These are phyloP conservation scores for Amanita inopinata DNA, from an alignment of 768 basidiomycete species.

Conservation along the genomic window DNA sequence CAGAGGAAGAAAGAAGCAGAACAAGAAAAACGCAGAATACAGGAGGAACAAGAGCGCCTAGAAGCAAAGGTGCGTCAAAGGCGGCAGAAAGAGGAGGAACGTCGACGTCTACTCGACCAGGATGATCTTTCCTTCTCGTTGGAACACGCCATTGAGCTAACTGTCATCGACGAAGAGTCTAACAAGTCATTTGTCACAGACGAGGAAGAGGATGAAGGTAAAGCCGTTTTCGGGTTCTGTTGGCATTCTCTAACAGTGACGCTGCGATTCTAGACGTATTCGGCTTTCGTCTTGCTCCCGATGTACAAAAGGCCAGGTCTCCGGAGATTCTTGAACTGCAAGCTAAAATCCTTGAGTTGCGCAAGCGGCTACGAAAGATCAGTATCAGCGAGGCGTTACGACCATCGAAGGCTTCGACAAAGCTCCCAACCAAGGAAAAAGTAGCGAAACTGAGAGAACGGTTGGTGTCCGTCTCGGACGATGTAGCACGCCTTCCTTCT, in stretches of 20 bases:
- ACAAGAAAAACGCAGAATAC: conserved; percentile 11
- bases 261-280: conserved; percentile 43
- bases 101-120: neutral
- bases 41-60: conserved; percentile 8
- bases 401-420: conserved; percentile 30
- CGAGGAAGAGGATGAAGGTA: conserved; percentile 11
- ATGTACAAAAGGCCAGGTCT: conserved; percentile 21
- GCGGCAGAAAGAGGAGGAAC: neutral
- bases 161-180: conserved; percentile 8
- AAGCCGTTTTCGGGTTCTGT: conserved; percentile 1
- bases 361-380: conserved; percentile 53
- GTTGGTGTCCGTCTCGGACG: conserved; percentile 35
- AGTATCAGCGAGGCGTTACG: conserved; percentile 45
- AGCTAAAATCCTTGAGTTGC: conserved; percentile 38
- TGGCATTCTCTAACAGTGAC: neutral
- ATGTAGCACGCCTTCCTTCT: conserved; percentile 37
- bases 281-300: conserved; percentile 30
- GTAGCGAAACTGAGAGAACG: conserved; percentile 35
- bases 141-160: conserved; percentile 4
- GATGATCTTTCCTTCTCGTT: conserved; percentile 2
- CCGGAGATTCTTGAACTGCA: conserved; percentile 37
- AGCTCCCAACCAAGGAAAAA: conserved; percentile 43
- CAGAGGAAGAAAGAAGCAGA: conserved; percentile 14
- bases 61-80: conserved; percentile 7
- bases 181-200: conserved; percentile 2